phyloP scores from a whole-genome alignment of 768 basidiomycete genomes.

The Suillus spraguei region DNA sequence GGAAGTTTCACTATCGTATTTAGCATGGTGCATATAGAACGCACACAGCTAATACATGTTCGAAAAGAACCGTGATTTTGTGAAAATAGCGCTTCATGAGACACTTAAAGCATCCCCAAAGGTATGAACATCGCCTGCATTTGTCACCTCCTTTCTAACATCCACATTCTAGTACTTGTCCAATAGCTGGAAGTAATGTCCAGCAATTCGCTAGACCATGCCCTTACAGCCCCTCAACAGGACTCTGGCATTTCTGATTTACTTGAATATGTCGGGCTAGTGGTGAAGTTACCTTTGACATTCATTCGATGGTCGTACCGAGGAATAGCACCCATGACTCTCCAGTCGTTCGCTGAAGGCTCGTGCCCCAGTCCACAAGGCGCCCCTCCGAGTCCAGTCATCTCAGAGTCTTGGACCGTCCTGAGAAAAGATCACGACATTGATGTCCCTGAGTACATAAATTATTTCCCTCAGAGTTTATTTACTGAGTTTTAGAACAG shows the following conservation, averaged over 20 bases:
- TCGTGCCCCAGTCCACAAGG: neutral
- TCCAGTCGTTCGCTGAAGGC: neutral
- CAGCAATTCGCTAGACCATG: neutral
- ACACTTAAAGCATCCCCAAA: neutral
- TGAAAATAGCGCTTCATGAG: neutral
- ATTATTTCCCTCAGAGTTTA: neutral
- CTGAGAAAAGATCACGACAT: neutral
- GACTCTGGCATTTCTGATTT: neutral
- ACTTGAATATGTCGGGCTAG: neutral
- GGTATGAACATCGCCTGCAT: neutral
- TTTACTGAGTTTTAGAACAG: neutral
- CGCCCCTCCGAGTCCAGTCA: neutral
- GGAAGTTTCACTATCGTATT: neutral
- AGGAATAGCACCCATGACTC: neutral
- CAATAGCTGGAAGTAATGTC: neutral
- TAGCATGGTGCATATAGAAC: neutral
- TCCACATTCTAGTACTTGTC: neutral
- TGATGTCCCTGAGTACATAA: neutral
- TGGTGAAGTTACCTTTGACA: neutral
- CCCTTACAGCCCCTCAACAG: neutral
- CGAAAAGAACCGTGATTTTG: neutral
- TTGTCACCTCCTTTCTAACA: neutral
- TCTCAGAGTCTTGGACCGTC: neutral
- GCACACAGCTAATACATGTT: neutral
- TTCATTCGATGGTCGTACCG: constrained; percentile 1